These are phyloP conservation scores for Termitomyces sp. DNA, from an alignment of 768 basidiomycete species.

Conservation along the genomic window DNA sequence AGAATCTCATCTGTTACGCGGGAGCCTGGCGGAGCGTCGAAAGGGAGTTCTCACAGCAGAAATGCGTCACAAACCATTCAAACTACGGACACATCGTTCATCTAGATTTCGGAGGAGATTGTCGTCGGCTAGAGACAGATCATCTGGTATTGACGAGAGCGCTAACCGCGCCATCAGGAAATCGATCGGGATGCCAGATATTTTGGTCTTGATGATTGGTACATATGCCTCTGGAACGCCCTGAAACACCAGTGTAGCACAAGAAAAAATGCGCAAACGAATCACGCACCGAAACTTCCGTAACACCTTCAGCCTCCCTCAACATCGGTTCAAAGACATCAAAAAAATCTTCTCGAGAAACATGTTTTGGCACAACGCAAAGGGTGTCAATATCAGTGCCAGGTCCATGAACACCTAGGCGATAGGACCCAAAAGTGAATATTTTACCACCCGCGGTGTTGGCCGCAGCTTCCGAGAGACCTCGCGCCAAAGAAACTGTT, in stretches of 20 bases:
- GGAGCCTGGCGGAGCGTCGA: conserved; percentile 55
- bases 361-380: conserved; percentile 95
- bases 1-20: conserved; percentile 95
- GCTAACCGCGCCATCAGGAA: conserved; percentile 90
- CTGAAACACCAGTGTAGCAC: conserved; percentile 35
- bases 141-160: conserved; percentile 86
- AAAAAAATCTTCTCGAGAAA: conserved; percentile 95
- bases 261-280: neutral
- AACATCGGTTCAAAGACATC: conserved; percentile 88
- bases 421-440: conserved; percentile 98
- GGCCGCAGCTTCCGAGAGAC: conserved; percentile 86
- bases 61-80: conserved; percentile 59
- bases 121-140: conserved; percentile 86
- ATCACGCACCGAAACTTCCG: conserved; percentile 81
- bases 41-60: neutral
- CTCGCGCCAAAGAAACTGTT: conserved; percentile 70
- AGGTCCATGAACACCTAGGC: conserved; percentile 95
- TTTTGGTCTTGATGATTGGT: conserved; percentile 89
- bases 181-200: conserved; percentile 90
- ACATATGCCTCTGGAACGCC: conserved; percentile 97
- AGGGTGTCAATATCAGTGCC: conserved; percentile 98
- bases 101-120: conserved; percentile 90
- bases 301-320: conserved; percentile 73
- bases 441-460: conserved; percentile 95
- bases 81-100: conserved; percentile 91